Conservation (phyloP, 805 yeast genomes). For the Yueomyces sp. region DNA sequence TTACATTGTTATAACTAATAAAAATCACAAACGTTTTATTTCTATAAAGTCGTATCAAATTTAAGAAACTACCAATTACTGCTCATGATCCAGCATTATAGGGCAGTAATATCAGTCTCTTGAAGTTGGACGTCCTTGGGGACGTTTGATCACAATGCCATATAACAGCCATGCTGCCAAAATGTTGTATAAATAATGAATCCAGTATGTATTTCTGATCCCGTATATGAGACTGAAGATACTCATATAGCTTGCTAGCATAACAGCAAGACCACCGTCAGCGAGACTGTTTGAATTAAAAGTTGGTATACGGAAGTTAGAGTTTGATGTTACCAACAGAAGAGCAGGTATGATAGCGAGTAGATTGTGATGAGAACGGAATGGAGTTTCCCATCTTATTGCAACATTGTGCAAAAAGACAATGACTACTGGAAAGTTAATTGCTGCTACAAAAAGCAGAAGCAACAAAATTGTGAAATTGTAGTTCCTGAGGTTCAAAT, state of each 20-base stretch:
- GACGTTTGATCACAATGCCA: not conserved
- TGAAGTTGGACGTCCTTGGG: too few relatives aligned
- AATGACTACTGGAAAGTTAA: constrained; percentile 61
- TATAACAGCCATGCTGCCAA: constrained; percentile 31
- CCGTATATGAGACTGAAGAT: constrained; percentile 62
- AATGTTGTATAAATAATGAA: constrained; percentile 63
- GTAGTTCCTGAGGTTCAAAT: constrained; percentile 36
- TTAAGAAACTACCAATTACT: too few relatives aligned
- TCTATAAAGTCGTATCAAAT: too few relatives aligned
- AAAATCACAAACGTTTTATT: too few relatives aligned
- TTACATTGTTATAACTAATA: too few relatives aligned
- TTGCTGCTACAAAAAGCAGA: constrained; percentile 68
- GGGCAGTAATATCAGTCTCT: too few relatives aligned
- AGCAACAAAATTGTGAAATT: constrained; percentile 49
- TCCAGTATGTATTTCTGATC: constrained; percentile 68
- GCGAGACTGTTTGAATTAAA: constrained; percentile 9
- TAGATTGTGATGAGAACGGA: constrained; percentile 75
- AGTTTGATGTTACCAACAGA: constrained; percentile 40
- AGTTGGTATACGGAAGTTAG: constrained; percentile 34
- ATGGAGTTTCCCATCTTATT: constrained; percentile 70
- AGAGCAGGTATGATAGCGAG: constrained; percentile 66
- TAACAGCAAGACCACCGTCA: constrained; percentile 23
- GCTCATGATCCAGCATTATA: too few relatives aligned
- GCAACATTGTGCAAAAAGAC: constrained; percentile 75
- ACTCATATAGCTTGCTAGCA: constrained; percentile 37